These are phyloP conservation scores for Saccharomycopsis phalli DNA, from an alignment of 1,139 yeast species.

Conservation along the genomic window DNA sequence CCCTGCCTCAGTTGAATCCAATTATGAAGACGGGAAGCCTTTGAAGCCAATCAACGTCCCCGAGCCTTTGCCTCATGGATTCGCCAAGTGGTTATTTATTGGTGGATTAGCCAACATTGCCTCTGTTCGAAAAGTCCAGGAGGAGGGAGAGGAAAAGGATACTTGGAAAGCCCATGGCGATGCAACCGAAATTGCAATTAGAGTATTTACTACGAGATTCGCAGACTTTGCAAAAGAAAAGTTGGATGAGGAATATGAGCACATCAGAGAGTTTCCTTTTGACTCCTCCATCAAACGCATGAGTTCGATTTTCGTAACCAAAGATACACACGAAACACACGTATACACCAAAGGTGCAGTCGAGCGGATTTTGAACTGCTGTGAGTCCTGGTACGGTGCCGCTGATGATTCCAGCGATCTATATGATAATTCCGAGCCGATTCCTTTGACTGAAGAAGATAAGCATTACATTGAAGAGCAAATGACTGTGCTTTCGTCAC, in stretches of 20 bases:
- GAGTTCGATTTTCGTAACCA: slow-evolving; percentile 48
- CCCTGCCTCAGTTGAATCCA: slow-evolving; percentile 37
- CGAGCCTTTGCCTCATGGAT: slow-evolving; percentile 20
- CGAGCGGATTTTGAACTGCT: slow-evolving; percentile 55
- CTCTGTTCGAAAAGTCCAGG: slow-evolving; percentile 37
- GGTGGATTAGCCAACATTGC: slow-evolving; percentile 75
- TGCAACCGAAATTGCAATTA: slow-evolving; percentile 79
- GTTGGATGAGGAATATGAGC: slow-evolving; percentile 30
- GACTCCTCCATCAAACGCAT: slow-evolving; percentile 72
- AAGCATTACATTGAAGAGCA: slow-evolving; percentile 40
- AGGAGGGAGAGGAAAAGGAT: slow-evolving; percentile 26
- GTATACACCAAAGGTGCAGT: slow-evolving; percentile 74
- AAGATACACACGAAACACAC: slow-evolving; percentile 27
- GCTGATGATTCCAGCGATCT: slow-evolving; percentile 19
- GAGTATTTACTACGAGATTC: slow-evolving; percentile 57
- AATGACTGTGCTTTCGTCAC: slow-evolving; percentile 54
- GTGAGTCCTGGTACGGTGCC: slow-evolving; percentile 45
- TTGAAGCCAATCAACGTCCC: slow-evolving; percentile 24
- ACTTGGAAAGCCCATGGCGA: slow-evolving; percentile 77
- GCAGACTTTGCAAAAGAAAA: slow-evolving; percentile 36
- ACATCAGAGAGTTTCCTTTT: slow-evolving; percentile 64
- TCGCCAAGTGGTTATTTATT: slow-evolving; percentile 43
- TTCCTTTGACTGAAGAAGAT: slow-evolving; percentile 36
- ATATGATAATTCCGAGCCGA: slow-evolving; percentile 26
- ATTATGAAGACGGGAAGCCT: slow-evolving; percentile 30